Base-by-base conservation (phyloP, 345 rosid species). In the Populus davidiana region DNA sequence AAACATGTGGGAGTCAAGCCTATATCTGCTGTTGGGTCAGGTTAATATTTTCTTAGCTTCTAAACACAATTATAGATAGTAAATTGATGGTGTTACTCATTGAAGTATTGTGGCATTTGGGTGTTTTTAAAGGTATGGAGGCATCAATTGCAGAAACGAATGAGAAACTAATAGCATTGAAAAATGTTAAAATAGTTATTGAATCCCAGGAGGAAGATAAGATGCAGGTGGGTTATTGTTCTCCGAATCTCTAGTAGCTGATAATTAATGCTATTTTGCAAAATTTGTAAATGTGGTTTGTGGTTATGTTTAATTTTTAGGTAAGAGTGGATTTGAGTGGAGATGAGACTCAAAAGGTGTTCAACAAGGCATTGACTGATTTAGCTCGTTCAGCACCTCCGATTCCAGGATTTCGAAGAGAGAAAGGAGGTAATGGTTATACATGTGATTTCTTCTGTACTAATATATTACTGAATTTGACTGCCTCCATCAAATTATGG, bases 341-440 rank as follows among this genome's bases (percentile, higher is more conserved):
- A 33, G 81, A 77, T 63, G 90, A 82, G 70, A 90, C 92, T 7
- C 83, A 87, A 70, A 87, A 76, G 59, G 87, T 85, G 6, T 90
- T 87, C 69, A 79, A 82, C 68, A 85, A 77, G 78, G 86, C 88
- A 69, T 80, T 90, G 81, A 70, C 63, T n/a, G 77, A 87, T 79
- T 85, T 90, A 78, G 91, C 90, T 56, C 83, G 80, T 52, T 75
- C 87, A 16, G 91, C 91, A 44, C 94, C 92, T 17, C 92, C 91
- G 31, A 76, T 90, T 79, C 92, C 90, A 7, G 94, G 94, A 72
- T 90, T 90, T 81, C 88, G 91, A 18, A 75, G 88, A 70, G 81
- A 86, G 78, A 89, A 89, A 80, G 94, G 94, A 76, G 94, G 94
- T 90, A 77, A 56, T 77, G 31, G n/a, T 6, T 76, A 23, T 38